A percentile compares a stretch with the other conserved stretches of the same genome.
phyloP scores from a whole-genome alignment of 2,329 filamentous ascomycete species.

The Alternaria triticina region DNA sequence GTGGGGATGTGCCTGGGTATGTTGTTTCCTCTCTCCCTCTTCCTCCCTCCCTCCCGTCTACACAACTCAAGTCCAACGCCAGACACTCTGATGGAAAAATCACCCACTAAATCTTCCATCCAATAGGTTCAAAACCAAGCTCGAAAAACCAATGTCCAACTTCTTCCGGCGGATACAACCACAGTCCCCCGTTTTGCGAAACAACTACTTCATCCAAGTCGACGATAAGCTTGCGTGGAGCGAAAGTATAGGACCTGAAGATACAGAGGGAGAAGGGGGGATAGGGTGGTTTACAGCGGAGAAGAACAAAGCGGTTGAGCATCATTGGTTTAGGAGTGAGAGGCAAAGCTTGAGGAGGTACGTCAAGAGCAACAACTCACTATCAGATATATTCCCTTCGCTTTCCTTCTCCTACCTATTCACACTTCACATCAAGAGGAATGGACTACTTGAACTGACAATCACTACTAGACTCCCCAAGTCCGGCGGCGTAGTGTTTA shows the following conservation, averaged over 20 bases:
- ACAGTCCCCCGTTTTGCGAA: conserved; percentile 70
- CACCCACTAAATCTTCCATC: no score
- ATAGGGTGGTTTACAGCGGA: conserved; percentile 73
- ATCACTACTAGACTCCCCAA: conserved; percentile 48
- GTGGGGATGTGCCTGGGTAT: conserved; percentile 72
- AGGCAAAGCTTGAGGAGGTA: conserved; percentile 70
- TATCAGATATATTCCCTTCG: no score
- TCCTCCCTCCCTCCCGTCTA: not conserved
- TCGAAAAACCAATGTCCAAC: conserved; percentile 80
- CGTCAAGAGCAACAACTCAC: not conserved
- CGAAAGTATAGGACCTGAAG: conserved; percentile 75
- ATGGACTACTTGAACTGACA: not conserved
- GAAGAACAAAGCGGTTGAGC: conserved; percentile 72
- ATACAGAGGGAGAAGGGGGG: conserved; percentile 55
- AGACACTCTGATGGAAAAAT: no score
- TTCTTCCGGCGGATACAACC: conserved; percentile 74
- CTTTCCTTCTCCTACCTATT: not conserved
- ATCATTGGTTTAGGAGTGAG: conserved; percentile 81
- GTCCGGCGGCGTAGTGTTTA: conserved; percentile 66
- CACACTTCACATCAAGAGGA: not conserved
- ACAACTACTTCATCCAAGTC: conserved; percentile 90
- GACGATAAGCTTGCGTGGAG: conserved; percentile 81
- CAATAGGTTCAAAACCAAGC: conserved; percentile 64
- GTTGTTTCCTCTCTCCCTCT: not conserved
- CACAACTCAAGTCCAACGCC: no score